Percentiles rank a stretch among this genome's conserved stretches.
Conservation (phyloP, 805 yeast species). For the Cyberlindnera euphorbiiphila region DNA sequence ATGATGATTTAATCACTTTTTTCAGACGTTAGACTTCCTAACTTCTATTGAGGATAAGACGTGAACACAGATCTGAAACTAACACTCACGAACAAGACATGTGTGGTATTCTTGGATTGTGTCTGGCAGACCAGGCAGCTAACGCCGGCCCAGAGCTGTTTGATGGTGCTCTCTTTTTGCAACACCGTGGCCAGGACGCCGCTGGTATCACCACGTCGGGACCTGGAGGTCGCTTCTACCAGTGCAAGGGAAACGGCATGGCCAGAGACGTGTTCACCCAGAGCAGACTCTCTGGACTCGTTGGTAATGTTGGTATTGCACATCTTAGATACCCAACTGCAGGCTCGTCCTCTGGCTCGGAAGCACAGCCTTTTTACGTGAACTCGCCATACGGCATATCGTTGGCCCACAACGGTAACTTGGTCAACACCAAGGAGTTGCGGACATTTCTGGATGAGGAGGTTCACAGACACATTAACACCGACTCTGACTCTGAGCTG, state of each 20-base stretch:
- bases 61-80: conserved; percentile 13
- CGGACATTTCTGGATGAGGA: conserved; percentile 81
- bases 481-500: conserved; percentile 94
- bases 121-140: conserved; percentile 67
- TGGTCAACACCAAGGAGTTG: conserved; percentile 80
- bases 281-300: conserved; percentile 67
- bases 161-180: conserved; percentile 89
- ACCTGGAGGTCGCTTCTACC: conserved; percentile 86
- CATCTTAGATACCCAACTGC: conserved; percentile 97
- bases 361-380: conserved; percentile 98
- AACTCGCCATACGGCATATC: conserved; percentile 95
- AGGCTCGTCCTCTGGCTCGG: conserved; percentile 91
- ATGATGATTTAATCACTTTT: conserved; percentile 23
- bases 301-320: conserved; percentile 93
- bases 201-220: conserved; percentile 99
- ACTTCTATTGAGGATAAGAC: conserved; percentile 26
- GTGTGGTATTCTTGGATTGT: conserved; percentile 95
- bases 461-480: conserved; percentile 95
- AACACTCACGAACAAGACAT: conserved; percentile 34
- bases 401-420: conserved; percentile 89
- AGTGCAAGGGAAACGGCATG: conserved; percentile 99
- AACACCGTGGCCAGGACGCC: conserved; percentile 98
- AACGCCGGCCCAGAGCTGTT: conserved; percentile 85
- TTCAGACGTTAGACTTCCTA: conserved; percentile 34
- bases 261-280: conserved; percentile 95